phyloP scores from a whole-genome alignment of 2,329 filamentous ascomycete species.

The Cladosporium sp. region DNA sequence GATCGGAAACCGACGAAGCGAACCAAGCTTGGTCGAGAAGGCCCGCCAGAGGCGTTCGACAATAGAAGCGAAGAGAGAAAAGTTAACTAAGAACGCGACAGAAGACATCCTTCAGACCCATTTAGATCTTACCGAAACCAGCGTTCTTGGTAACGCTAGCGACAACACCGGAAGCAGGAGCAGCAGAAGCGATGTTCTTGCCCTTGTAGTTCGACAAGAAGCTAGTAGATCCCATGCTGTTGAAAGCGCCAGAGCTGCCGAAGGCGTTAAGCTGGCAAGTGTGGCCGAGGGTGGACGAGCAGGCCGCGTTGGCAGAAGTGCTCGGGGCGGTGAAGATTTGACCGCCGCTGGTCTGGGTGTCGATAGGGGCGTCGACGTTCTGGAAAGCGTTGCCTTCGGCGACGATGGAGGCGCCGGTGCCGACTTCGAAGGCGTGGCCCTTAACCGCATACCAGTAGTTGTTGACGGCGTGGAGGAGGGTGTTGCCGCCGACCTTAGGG shows the following conservation, averaged over 20 bases:
- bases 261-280: slow-evolving; percentile 46
- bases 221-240: slow-evolving; percentile 34
- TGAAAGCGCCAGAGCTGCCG: slow-evolving; percentile 17
- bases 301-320: slow-evolving; percentile 18
- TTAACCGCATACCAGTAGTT: slow-evolving; percentile 53
- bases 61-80: too few relatives aligned
- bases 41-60: too few relatives aligned
- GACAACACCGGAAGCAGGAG: slow-evolving; percentile 28
- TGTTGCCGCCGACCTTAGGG: slow-evolving; percentile 53
- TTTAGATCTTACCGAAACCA: slow-evolving; percentile 40
- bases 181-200: slow-evolving; percentile 49
- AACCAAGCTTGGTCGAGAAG: too few relatives aligned
- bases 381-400: slow-evolving; percentile 57
- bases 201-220: slow-evolving; percentile 50
- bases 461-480: slow-evolving; percentile 56
- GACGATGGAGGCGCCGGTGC: slow-evolving; percentile 39
- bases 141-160: slow-evolving; percentile 39
- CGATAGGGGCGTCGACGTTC: slow-evolving; percentile 44
- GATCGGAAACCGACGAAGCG: too few relatives aligned
- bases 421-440: slow-evolving; percentile 52
- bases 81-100: too few relatives aligned
- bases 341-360: slow-evolving; percentile 31
- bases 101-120: background rate
- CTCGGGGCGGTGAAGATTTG: slow-evolving; percentile 37
- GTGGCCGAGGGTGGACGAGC: slow-evolving; percentile 42